A percentile compares a stretch with the other conserved stretches of the same genome.
These are phyloP conservation scores for Pythium brachiatum DNA, from an alignment of 352 stramenopile genomes.

Conservation along the genomic window DNA sequence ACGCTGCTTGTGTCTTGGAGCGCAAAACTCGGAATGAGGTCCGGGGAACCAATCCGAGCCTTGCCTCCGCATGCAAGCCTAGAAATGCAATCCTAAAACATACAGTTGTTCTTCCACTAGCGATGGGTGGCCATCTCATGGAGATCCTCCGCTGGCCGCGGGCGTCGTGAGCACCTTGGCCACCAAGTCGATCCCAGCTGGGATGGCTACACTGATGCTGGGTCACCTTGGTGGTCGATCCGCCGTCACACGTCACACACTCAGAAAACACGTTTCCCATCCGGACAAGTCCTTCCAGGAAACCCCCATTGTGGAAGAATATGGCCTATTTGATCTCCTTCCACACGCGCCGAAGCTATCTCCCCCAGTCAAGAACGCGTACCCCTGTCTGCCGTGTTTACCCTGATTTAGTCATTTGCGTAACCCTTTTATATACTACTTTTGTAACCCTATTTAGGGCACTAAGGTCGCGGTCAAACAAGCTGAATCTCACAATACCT, in stretches of 20 bases:
- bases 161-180: not conserved
- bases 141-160: not conserved
- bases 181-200: not conserved
- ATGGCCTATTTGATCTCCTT: too few species aligned
- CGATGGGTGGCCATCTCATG: not conserved
- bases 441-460: too few species aligned
- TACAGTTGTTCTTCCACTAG: conserved; percentile 3
- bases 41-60: not conserved
- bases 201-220: conserved; percentile 1
- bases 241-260: not conserved
- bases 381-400: too few species aligned
- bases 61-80: not conserved
- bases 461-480: too few species aligned
- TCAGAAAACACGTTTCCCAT: conserved; percentile 3
- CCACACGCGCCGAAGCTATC: too few species aligned
- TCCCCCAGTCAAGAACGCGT: too few species aligned
- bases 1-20: not conserved
- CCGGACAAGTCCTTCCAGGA: not conserved
- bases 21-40: not conserved
- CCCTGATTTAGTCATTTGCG: too few species aligned
- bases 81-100: not conserved
- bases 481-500: too few species aligned
- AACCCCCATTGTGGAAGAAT: not conserved
- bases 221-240: not conserved
- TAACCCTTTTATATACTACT: too few species aligned